phyloP scores from a whole-genome alignment of 2,329 filamentous ascomycete genomes.

The Herpotrichia juniperi region DNA sequence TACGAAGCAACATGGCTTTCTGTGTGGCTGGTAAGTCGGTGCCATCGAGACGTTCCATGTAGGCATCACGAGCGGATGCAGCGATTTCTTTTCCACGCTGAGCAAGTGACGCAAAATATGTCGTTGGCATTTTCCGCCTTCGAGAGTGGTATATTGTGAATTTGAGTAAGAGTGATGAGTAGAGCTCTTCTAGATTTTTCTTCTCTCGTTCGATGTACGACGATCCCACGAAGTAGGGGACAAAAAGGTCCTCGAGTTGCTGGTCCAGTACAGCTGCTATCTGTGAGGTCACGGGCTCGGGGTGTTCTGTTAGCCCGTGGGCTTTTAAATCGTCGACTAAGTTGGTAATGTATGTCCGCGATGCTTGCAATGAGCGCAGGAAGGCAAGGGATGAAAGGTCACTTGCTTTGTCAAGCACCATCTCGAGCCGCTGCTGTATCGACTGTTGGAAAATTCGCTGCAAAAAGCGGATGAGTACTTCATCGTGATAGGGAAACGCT shows the following conservation, averaged over 20 bases:
- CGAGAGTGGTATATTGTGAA: conserved; percentile 94
- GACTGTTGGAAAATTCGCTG: conserved; percentile 98
- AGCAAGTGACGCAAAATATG: conserved; percentile 90
- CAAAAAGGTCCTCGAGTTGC: conserved; percentile 70
- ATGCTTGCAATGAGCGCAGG: conserved; percentile 86
- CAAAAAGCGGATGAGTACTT: conserved; percentile 89
- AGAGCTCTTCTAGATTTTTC: conserved; percentile 76
- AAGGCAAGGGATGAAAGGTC: conserved; percentile 92
- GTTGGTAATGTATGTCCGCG: conserved; percentile 83
- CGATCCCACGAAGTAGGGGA: conserved; percentile 69
- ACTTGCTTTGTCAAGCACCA: conserved; percentile 93
- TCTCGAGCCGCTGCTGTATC: conserved; percentile 92
- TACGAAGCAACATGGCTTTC: conserved; percentile 85
- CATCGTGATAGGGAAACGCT: conserved; percentile 95
- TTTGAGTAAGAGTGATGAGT: conserved; percentile 92
- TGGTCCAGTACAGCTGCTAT: conserved; percentile 75
- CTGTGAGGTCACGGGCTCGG: conserved; percentile 85
- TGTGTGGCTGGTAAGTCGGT: conserved; percentile 87
- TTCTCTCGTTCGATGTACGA: conserved; percentile 71
- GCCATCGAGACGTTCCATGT: conserved; percentile 86
- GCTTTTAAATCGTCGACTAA: conserved; percentile 92
- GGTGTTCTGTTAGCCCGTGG: conserved; percentile 93
- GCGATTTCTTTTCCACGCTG: conserved; percentile 90
- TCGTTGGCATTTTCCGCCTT: conserved; percentile 85
- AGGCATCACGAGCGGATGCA: conserved; percentile 86